Evolutionary conservation across 176 grass and related monocot species (phyloP).

Genomic region (Rhynchospora pubera): DNA sequence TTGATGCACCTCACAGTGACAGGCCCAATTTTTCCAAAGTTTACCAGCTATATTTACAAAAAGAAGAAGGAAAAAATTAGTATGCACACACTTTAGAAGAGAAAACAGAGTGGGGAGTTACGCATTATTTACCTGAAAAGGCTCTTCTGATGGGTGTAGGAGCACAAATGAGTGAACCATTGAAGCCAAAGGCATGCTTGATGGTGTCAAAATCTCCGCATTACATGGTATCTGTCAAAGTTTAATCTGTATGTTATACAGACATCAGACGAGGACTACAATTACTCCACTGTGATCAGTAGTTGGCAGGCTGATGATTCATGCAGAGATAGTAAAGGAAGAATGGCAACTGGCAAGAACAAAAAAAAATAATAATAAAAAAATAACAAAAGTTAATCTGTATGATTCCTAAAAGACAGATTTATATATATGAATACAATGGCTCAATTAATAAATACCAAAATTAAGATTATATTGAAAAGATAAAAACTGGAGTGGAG

Average conservation of each 20-base stretch:
- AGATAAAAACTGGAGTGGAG: no score
- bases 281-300: slow-evolving; percentile 76
- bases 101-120: neutral
- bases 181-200: slow-evolving; percentile 70
- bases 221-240: slow-evolving; percentile 71
- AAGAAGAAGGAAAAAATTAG: slow-evolving; percentile 21
- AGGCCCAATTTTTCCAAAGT: slow-evolving; percentile 86
- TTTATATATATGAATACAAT: neutral
- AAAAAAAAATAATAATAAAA: no score
- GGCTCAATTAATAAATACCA: neutral
- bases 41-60: slow-evolving; percentile 54
- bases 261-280: slow-evolving; percentile 66
- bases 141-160: slow-evolving; percentile 72
- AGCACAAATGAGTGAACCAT: slow-evolving; percentile 83
- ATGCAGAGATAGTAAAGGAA: neutral
- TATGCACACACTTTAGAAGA: neutral
- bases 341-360: neutral
- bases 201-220: slow-evolving; percentile 69
- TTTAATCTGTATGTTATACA: slow-evolving; percentile 22
- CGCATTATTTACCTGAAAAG: slow-evolving; percentile 50
- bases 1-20: slow-evolving; percentile 73
- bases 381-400: slow-evolving; percentile 4
- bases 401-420: neutral
- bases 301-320: slow-evolving; percentile 51
- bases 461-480: neutral